Evolutionary conservation across 192 early-diverging fungal species (phyloP), one percentile per base, ranked within the genome.

Genomic region (Coemansia aciculifera): DNA sequence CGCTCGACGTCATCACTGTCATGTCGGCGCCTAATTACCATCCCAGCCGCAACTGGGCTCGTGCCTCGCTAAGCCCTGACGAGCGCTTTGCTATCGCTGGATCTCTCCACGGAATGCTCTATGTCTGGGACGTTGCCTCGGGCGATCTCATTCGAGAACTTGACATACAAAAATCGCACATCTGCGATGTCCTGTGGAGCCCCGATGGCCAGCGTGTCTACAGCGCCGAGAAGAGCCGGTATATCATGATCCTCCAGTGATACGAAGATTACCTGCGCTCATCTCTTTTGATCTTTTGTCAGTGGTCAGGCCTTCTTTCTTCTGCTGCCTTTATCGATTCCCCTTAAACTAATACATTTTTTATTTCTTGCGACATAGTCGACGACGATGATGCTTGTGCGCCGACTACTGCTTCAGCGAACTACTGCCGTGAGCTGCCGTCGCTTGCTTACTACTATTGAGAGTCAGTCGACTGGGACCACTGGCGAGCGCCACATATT

Each of bases 41-140:
- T 59, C 90, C 89, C 59, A 91, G 89, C 6, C 85, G 89, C 63
- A 98, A 95, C 78, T 98, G 94, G 94, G 86, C 93, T 19, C 88
- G 91, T 51, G 92, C 94, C 11, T 73, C 78, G 61, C 78, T 78
- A 63, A 94, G 95, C 77, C 92, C 94, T 42, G 96, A 98, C 83
- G 93, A 90, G 40, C 81, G 75, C 59, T 93, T 87, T 77, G 88
- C 94, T 13, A 88, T 89, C 42, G 91, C 94, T 3, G 96, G 96
- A 51, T 90, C 91, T 36, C 72, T 73, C 68, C 93, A 93, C 75
- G 96, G 95, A 15, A 79, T 77, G 9, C 69, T 98, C 15, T 94
- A 85, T 77, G 79, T 95, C 49, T 96, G 95, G 95, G 88, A 93
- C 66, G 66, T 70, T 46, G 82, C 75, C 3, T 90, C 81, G 62